Evolutionary conservation across 1,284 basidiomycete genomes (phyloP).

Genomic region (Fomes fomentarius): DNA sequence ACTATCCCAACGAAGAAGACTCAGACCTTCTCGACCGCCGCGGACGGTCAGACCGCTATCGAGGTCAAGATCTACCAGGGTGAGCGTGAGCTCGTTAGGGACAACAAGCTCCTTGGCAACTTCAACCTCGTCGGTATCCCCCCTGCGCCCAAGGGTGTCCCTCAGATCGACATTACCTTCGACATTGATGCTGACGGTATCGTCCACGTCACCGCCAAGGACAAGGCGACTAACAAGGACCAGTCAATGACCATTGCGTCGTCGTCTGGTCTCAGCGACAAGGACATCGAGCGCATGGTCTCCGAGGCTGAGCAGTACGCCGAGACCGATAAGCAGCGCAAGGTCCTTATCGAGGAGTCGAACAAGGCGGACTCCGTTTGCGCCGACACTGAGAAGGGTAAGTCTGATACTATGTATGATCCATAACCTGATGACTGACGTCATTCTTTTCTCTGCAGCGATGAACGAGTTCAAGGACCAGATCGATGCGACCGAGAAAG

Average conservation of each 20-base stretch:
- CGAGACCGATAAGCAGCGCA: conserved; percentile 89
- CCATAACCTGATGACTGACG: not conserved
- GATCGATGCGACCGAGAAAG: conserved; percentile 89
- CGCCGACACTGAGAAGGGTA: conserved; percentile 94
- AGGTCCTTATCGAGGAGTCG: conserved; percentile 91
- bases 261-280: conserved; percentile 94
- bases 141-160: conserved; percentile 96
- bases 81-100: conserved; percentile 95
- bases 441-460: conserved; percentile 54
- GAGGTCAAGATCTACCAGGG: conserved; percentile 99
- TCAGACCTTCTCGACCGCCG: conserved; percentile 97
- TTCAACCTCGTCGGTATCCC: conserved; percentile 99
- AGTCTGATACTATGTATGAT: conserved; percentile 4
- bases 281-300: conserved; percentile 98
- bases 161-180: conserved; percentile 98
- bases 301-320: conserved; percentile 93
- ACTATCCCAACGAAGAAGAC: conserved; percentile 99
- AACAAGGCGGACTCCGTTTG: conserved; percentile 97
- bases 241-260: conserved; percentile 98
- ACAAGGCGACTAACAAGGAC: conserved; percentile 98
- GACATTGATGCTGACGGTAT: conserved; percentile 99
- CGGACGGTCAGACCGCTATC: conserved; percentile 94
- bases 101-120: conserved; percentile 99
- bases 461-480: conserved; percentile 99
- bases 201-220: conserved; percentile 95